phyloP scores from a whole-genome alignment of 2,329 filamentous ascomycete genomes.

The Talaromyces pinophilus region DNA sequence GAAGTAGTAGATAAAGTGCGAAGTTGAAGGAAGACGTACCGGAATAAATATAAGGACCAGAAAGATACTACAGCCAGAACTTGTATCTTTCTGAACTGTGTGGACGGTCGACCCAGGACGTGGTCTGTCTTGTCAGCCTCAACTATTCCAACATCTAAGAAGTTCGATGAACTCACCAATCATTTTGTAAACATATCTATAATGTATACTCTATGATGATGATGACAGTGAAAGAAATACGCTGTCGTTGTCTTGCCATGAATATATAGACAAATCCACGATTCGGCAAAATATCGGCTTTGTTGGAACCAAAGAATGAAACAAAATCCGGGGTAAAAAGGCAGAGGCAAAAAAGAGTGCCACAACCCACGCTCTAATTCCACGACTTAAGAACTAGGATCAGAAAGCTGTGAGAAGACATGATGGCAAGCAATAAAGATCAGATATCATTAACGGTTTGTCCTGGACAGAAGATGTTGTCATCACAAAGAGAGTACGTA shows the following conservation, averaged over 20 bases:
- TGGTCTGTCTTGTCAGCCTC: conserved; percentile 62
- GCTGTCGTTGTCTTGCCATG: background rate
- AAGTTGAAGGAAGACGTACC: conserved; percentile 50
- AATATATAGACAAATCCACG: background rate
- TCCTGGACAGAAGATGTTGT: background rate
- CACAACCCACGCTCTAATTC: background rate
- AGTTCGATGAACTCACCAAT: background rate
- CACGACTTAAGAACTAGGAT: background rate
- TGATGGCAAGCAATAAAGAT: background rate
- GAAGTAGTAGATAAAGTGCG: background rate
- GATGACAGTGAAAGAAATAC: background rate
- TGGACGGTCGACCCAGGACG: conserved; percentile 84
- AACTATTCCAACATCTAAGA: background rate
- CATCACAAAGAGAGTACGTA: background rate
- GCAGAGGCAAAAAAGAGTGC: background rate
- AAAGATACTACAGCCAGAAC: conserved; percentile 88
- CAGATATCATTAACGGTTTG: background rate
- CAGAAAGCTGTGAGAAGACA: background rate
- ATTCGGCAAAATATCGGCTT: background rate
- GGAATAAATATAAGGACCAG: conserved; percentile 82
- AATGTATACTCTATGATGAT: background rate
- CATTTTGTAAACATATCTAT: background rate
- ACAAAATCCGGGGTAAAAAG: background rate
- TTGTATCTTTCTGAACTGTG: conserved; percentile 88
- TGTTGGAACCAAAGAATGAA: background rate